A percentile compares a stretch with the other conserved stretches of the same genome.
Evolutionary conservation across 2,329 filamentous ascomycete genomes (phyloP).

Genomic region (Stromatinia cepivora): DNA sequence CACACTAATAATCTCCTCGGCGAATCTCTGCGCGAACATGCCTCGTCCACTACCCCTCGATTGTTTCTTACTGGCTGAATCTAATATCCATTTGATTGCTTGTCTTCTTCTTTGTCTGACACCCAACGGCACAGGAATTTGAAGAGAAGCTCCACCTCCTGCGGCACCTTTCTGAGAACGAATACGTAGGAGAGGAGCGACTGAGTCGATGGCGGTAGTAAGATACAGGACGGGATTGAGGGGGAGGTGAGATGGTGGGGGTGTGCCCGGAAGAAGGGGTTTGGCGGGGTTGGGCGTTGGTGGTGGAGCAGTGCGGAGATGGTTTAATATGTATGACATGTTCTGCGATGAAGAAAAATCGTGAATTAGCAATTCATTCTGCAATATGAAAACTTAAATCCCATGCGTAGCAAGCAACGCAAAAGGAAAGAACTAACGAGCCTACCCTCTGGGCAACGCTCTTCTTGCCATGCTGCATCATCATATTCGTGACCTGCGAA

Average conservation of each 20-base stretch:
- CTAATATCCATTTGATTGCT: conserved; percentile 87
- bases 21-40: conserved; percentile 75
- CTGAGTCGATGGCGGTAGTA: conserved; percentile 85
- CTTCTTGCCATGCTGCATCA: conserved; percentile 92
- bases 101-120: conserved; percentile 73
- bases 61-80: conserved; percentile 75
- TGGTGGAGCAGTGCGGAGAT: conserved; percentile 79
- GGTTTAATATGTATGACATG: conserved; percentile 78
- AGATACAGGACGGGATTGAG: conserved; percentile 89
- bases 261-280: conserved; percentile 72
- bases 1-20: conserved; percentile 82
- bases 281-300: conserved; percentile 71
- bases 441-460: conserved; percentile 81
- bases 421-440: conserved; percentile 33
- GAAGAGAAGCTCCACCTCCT: conserved; percentile 82
- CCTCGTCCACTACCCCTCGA: conserved; percentile 69
- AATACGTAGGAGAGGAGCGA: conserved; percentile 84
- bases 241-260: conserved; percentile 76
- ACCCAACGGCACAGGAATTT: conserved; percentile 76
- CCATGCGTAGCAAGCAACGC: conserved; percentile 30
- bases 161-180: conserved; percentile 72
- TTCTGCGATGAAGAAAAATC: conserved; percentile 54
- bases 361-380: not conserved
- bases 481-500: conserved; percentile 80
- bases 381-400: not conserved